A percentile compares a stretch with the other conserved stretches of the same genome.
Conservation (phyloP, 2,329 filamentous ascomycete species). For the Pezicula neosporulosa region DNA sequence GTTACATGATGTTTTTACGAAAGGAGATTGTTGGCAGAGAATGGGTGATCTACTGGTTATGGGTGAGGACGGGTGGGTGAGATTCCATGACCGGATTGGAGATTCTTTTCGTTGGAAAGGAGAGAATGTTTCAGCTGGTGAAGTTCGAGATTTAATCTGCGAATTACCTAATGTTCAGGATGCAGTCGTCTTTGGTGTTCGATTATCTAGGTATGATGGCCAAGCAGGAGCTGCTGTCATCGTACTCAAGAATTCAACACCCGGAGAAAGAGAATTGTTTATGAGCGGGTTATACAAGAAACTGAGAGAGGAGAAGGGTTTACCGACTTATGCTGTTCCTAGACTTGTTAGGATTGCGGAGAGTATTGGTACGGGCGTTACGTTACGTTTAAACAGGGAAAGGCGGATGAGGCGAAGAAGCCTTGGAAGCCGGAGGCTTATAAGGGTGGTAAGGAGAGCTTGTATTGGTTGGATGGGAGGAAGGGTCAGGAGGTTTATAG, state of each 20-base stretch:
- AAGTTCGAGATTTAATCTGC: constrained; percentile 40
- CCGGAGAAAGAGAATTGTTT: constrained; percentile 29
- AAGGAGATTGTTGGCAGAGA: constrained; percentile 41
- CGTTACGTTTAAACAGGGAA: constrained; percentile 49
- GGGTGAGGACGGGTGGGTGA: constrained; percentile 38
- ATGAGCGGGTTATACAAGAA: constrained; percentile 33
- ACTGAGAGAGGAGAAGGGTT: constrained; percentile 38
- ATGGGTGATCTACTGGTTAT: constrained; percentile 41
- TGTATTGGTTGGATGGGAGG: constrained; percentile 41
- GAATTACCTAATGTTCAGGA: constrained; percentile 36
- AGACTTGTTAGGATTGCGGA: constrained; percentile 41
- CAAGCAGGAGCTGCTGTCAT: constrained; percentile 44
- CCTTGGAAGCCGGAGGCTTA: constrained; percentile 33
- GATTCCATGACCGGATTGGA: constrained; percentile 45
- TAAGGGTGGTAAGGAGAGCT: constrained; percentile 28
- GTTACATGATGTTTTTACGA: constrained; percentile 38
- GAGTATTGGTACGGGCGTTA: constrained; percentile 41
- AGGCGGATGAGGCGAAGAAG: constrained; percentile 38
- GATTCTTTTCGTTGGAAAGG: constrained; percentile 53
- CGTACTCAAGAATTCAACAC: constrained; percentile 32
- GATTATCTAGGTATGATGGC: constrained; percentile 40
- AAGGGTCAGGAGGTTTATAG: constrained; percentile 25
- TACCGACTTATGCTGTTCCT: constrained; percentile 42
- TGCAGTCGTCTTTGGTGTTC: constrained; percentile 40
- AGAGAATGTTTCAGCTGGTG: constrained; percentile 43